Evolutionary conservation across 179 eudicot species (phyloP).

Genomic region (Spinacia oleracea): DNA sequence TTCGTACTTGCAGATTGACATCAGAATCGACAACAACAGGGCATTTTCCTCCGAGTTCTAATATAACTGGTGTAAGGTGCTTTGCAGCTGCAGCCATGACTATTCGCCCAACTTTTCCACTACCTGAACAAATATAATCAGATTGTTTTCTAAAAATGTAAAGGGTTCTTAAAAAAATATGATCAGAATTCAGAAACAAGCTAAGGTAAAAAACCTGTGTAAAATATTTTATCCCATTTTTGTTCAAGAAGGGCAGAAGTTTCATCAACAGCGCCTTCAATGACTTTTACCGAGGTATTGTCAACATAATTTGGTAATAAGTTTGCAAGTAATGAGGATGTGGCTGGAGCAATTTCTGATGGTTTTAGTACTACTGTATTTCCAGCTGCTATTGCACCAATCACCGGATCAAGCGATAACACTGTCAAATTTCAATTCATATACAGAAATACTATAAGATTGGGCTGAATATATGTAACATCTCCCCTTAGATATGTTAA

Average conservation of each 20-base stretch:
- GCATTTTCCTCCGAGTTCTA: constrained; percentile 97
- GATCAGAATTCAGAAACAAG: not conserved
- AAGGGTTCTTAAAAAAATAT: not conserved
- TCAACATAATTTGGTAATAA: constrained; percentile 71
- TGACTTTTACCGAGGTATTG: constrained; percentile 56
- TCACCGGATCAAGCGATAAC: constrained; percentile 68
- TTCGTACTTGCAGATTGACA: constrained; percentile 53
- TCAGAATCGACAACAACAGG: constrained; percentile 77
- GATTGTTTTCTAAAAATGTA: not conserved
- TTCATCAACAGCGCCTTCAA: constrained; percentile 79
- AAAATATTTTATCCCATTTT: constrained; percentile 93
- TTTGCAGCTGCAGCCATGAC: constrained; percentile 83
- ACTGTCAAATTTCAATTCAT: constrained; percentile 35
- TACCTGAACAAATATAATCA: constrained; percentile 40
- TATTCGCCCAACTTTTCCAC: constrained; percentile 70
- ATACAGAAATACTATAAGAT: too few species aligned
- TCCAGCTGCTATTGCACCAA: constrained; percentile 57
- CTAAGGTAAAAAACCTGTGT: constrained; percentile 53
- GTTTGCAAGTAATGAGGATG: constrained; percentile 49
- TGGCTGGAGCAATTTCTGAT: constrained; percentile 46
- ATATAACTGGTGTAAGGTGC: constrained; percentile 83
- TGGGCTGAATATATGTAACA: too few species aligned
- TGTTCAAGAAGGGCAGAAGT: constrained; percentile 83
- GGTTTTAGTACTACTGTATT: constrained; percentile 54
- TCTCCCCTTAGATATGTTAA: too few species aligned